Evolutionary conservation across 306 rosid genomes (phyloP).

Genomic region (Dalbergia cultrata): DNA sequence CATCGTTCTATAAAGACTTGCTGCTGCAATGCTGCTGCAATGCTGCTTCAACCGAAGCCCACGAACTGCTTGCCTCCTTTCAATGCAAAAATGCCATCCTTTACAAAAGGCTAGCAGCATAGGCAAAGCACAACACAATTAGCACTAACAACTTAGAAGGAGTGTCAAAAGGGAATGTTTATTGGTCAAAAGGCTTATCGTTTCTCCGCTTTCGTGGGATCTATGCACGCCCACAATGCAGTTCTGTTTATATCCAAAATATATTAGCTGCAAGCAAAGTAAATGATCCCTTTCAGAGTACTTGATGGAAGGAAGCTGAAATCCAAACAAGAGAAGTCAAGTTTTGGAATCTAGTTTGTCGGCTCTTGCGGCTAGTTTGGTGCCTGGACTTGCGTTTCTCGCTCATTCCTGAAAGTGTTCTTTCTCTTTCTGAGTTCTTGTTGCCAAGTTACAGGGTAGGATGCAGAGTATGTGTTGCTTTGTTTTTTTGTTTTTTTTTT

Average conservation of each 20-base stretch:
- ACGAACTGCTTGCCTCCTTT: slow-evolving; percentile 52
- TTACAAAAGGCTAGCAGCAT: slow-evolving; percentile 62
- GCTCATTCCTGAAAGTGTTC: slow-evolving; percentile 42
- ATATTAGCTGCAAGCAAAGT: slow-evolving; percentile 48
- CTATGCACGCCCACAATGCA: slow-evolving; percentile 47
- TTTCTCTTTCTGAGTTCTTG: slow-evolving; percentile 38
- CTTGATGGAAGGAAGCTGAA: slow-evolving; percentile 50
- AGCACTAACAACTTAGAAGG: slow-evolving; percentile 36
- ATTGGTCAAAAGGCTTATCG: slow-evolving; percentile 61
- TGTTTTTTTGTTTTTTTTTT: slow-evolving; percentile 19
- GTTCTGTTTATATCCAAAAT: slow-evolving; percentile 54
- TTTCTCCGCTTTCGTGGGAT: slow-evolving; percentile 53
- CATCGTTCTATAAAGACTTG: slow-evolving; percentile 14
- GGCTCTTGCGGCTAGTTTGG: slow-evolving; percentile 49
- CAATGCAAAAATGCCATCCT: slow-evolving; percentile 57
- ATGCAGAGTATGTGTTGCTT: slow-evolving; percentile 45
- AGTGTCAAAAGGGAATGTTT: slow-evolving; percentile 57
- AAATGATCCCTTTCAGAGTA: slow-evolving; percentile 54
- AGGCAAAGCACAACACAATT: slow-evolving; percentile 19
- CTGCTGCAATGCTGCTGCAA: too few species aligned
- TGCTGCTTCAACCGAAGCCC: slow-evolving; percentile 54
- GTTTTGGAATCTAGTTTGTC: slow-evolving; percentile 53
- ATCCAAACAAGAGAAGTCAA: slow-evolving; percentile 51
- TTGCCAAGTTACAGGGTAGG: slow-evolving; percentile 53
- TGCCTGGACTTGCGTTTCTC: slow-evolving; percentile 40